Evolutionary conservation across 257 asterid genomes (phyloP).

Genomic region (Salvia miltiorrhiza): DNA sequence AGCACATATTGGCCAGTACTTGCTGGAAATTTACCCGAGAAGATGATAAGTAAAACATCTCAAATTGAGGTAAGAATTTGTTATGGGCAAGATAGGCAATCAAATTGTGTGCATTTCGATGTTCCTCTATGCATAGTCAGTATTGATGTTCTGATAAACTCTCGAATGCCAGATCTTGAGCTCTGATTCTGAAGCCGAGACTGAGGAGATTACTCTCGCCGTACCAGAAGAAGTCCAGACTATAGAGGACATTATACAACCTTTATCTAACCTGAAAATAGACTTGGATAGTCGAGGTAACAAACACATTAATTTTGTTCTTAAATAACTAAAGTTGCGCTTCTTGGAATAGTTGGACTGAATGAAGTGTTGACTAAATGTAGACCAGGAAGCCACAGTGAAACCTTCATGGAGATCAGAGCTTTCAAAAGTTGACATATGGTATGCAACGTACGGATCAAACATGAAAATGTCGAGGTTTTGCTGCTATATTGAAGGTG

Average conservation of each 20-base stretch:
- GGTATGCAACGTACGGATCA: constrained; percentile 94
- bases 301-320: neutral
- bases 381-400: constrained; percentile 41
- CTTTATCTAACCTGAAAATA: constrained; percentile 59
- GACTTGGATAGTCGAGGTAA: constrained; percentile 43
- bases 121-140: neutral
- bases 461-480: constrained; percentile 71
- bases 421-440: constrained; percentile 55
- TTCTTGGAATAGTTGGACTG: constrained; percentile 23
- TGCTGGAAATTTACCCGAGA: constrained; percentile 44
- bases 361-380: constrained; percentile 21
- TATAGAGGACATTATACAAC: constrained; percentile 51
- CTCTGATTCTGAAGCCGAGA: constrained; percentile 71
- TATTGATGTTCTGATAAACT: constrained; percentile 5
- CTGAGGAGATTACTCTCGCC: constrained; percentile 20
- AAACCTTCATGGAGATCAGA: constrained; percentile 65
- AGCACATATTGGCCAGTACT: constrained; percentile 74
- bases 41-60: constrained; percentile 38
- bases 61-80: constrained; percentile 37
- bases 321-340: neutral
- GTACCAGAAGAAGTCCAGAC: constrained; percentile 34
- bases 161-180: constrained; percentile 42
- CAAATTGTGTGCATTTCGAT: neutral
- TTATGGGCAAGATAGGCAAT: neutral
- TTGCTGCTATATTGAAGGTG: constrained; percentile 83